A percentile compares a stretch with the other conserved stretches of the same genome.
Evolutionary conservation across 192 early-diverging fungal species (phyloP).

Genomic region (Coemansia sp.): DNA sequence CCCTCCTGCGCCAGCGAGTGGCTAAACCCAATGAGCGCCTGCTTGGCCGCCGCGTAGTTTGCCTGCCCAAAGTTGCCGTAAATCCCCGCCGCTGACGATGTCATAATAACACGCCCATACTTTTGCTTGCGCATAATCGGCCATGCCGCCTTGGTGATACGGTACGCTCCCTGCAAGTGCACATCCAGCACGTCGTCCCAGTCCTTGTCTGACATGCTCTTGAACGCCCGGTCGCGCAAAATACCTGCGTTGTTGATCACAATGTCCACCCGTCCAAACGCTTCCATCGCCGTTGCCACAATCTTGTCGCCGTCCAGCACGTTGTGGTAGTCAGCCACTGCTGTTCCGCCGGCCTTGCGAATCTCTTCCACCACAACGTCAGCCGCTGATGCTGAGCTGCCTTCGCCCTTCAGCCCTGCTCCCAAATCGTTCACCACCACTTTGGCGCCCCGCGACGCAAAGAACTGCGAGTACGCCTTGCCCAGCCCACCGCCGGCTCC

Average conservation of each 20-base stretch:
- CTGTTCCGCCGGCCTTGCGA: slow-evolving; percentile 78
- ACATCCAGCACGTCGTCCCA: slow-evolving; percentile 94
- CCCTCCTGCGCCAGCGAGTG: slow-evolving; percentile 93
- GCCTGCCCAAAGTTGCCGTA: slow-evolving; percentile 98
- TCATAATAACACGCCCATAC: slow-evolving; percentile 89
- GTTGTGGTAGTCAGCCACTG: slow-evolving; percentile 96
- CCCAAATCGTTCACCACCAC: slow-evolving; percentile 98
- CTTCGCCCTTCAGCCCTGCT: slow-evolving; percentile 72
- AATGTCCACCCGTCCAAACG: slow-evolving; percentile 93
- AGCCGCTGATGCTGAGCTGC: slow-evolving; percentile 73
- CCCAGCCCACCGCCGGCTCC: slow-evolving; percentile 93
- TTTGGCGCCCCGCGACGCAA: slow-evolving; percentile 84
- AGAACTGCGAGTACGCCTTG: slow-evolving; percentile 89
- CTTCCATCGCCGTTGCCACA: slow-evolving; percentile 92
- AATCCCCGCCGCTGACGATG: slow-evolving; percentile 94
- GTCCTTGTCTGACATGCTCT: slow-evolving; percentile 95
- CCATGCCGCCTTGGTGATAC: slow-evolving; percentile 97
- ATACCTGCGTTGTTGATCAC: slow-evolving; percentile 99
- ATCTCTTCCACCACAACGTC: slow-evolving; percentile 97
- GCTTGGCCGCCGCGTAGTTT: slow-evolving; percentile 75
- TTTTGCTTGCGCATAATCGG: slow-evolving; percentile 93
- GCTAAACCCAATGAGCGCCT: slow-evolving; percentile 89
- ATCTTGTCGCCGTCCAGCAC: slow-evolving; percentile 98
- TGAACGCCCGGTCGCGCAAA: slow-evolving; percentile 94
- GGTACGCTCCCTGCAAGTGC: slow-evolving; percentile 92